Percentiles rank a stretch among this genome's conserved stretches.
Conservation (phyloP, 495 filamentous ascomycete species). For the Talaromyces thailandensis region DNA sequence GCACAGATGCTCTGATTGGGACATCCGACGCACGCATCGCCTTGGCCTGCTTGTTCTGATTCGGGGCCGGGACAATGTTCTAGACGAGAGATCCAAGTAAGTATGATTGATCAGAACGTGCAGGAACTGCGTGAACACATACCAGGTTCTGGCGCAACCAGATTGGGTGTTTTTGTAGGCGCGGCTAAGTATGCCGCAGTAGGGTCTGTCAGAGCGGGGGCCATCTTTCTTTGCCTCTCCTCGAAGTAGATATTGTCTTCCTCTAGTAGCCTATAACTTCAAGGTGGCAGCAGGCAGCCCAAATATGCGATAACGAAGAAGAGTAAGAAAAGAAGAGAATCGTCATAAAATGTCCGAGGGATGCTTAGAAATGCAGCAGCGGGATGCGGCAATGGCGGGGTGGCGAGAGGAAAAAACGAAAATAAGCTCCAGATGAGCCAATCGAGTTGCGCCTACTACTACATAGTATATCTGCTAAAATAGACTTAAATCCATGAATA, state of each 20-base stretch:
- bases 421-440: not conserved
- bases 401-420: not conserved
- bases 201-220: slow-evolving; percentile 62
- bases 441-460: not conserved
- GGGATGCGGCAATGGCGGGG: not conserved
- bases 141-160: slow-evolving; percentile 89
- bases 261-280: not conserved
- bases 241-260: not conserved
- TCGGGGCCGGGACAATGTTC: slow-evolving; percentile 96
- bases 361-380: not conserved
- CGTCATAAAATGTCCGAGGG: not conserved
- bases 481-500: not conserved
- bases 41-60: slow-evolving; percentile 73
- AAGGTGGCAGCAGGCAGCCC: not conserved
- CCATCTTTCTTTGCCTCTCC: slow-evolving; percentile 35
- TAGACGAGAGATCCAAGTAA: slow-evolving; percentile 12
- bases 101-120: not conserved
- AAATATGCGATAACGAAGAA: not conserved
- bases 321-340: not conserved
- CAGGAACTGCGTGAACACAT: slow-evolving; percentile 9
- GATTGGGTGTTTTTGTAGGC: slow-evolving; percentile 60
- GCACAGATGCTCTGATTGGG: slow-evolving; percentile 96
- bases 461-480: not conserved
- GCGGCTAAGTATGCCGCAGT: slow-evolving; percentile 56
- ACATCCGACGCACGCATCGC: slow-evolving; percentile 84